Evolutionary conservation across 768 basidiomycete genomes (phyloP), one percentile per base, ranked within the genome.

Genomic region (Paxillus ammoniavirescens): DNA sequence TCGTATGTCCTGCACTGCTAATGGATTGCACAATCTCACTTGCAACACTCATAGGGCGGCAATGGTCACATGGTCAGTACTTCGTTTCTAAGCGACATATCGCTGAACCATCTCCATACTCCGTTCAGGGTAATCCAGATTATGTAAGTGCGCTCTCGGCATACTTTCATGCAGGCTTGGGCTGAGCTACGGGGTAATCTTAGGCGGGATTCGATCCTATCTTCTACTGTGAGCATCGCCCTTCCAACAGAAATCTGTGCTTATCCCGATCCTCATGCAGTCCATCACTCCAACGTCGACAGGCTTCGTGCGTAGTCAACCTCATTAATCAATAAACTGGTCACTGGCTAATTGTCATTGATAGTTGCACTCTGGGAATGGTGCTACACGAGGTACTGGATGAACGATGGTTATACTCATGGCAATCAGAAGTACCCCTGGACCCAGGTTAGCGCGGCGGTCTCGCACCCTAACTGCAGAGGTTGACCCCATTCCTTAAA

Each of bases 361-460:
- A 7, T 23, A 68, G 67, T 57, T 30, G 67, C 67, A 6, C 43
- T 68, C 42, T 68, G 67, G 67, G 67, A 68, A 17, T 68, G 68
- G 63, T 65, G 57, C 47, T 68, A 68, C 49, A 47, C 53, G 2
- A 50, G 63, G 5, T 65, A 66, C 36, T 69, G 67, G 67, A 67
- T 68, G 68, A 55, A 50, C n/a, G 28, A 43, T 8, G 68, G 68
- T 12, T 68, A 62, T 42, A 53, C 26, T 1, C 33, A 33, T 12
- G 5, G 59, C 6, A 53, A 59, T 13, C 51, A 46, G 8, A 30
- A 35, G 14, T 37, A 52, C 41, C 54, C 49, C 26, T 67, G 64
- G 67, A 68, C 60, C 5, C 42, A 66, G 52, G 67, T 67, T 14
- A 50, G 53, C 36, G 15, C 13, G 26, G 18, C 21, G 21, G 21